Evolutionary conservation across 331 rosid species (phyloP).

Genomic region (Pyracantha coccinea): DNA sequence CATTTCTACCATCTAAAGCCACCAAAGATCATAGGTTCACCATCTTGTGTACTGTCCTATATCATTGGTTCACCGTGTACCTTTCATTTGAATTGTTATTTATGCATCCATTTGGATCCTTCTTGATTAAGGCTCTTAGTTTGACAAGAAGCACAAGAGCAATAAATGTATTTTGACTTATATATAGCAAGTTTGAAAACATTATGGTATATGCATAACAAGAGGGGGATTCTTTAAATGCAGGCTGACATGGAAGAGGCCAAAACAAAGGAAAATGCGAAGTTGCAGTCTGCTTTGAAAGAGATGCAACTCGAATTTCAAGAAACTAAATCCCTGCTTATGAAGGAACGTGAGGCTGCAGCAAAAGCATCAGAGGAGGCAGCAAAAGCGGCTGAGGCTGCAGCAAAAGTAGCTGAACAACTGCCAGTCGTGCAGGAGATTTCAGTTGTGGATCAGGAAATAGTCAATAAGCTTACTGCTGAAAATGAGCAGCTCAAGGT

Average conservation of each 20-base stretch:
- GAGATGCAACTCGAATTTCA: constrained; percentile 49
- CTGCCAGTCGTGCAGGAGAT: constrained; percentile 27
- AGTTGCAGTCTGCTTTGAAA: constrained; percentile 51
- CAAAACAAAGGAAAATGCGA: constrained; percentile 53
- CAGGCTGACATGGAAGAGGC: constrained; percentile 60
- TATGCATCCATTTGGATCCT: not conserved
- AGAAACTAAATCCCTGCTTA: constrained; percentile 40
- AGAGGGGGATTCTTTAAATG: constrained; percentile 4
- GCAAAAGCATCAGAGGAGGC: not conserved
- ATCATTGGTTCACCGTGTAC: not conserved
- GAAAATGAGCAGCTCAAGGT: constrained; percentile 78
- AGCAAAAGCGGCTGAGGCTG: constrained; percentile 20
- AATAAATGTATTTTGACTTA: not conserved
- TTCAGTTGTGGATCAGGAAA: constrained; percentile 45
- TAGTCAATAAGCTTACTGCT: constrained; percentile 36
- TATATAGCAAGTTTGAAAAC: not conserved
- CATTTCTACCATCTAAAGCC: no score
- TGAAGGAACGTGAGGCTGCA: constrained; percentile 52
- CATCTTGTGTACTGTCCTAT: not conserved
- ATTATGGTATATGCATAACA: not conserved
- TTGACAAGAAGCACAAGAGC: not conserved
- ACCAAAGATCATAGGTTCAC: not conserved
- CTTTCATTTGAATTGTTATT: not conserved
- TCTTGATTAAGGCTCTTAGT: not conserved
- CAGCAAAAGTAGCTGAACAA: constrained; percentile 30